A percentile compares a stretch with the other conserved stretches of the same genome.
phyloP scores from a whole-genome alignment of 1,284 basidiomycete genomes.

The Phellopilus nigrolimitatus region DNA sequence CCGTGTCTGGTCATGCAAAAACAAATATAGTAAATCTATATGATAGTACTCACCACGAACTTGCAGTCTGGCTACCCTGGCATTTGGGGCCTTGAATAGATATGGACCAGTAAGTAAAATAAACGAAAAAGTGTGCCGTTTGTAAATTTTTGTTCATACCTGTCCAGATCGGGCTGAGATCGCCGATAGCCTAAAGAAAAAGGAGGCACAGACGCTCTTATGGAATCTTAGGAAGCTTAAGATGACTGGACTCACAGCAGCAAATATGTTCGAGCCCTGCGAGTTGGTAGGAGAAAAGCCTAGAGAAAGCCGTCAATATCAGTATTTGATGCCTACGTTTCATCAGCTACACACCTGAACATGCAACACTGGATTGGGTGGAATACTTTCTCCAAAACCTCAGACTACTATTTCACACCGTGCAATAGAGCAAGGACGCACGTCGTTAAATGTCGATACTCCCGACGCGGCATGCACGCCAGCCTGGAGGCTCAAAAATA shows the following conservation, averaged over 20 bases:
- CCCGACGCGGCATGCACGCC: neutral
- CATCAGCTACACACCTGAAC: neutral
- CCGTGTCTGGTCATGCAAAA: neutral
- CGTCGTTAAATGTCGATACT: slow-evolving; percentile 2
- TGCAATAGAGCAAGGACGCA: neutral
- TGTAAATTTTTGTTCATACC: neutral
- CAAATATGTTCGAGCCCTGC: slow-evolving; percentile 1
- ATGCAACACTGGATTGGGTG: neutral
- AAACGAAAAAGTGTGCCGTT: neutral
- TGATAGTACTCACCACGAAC: too few relatives aligned
- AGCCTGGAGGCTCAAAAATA: neutral
- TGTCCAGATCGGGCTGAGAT: slow-evolving; percentile 1
- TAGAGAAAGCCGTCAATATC: neutral
- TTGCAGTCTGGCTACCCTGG: too few relatives aligned
- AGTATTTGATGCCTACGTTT: neutral
- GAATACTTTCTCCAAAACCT: neutral
- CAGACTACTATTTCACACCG: neutral
- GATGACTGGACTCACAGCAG: neutral
- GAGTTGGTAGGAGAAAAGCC: neutral
- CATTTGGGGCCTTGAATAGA: too few relatives aligned
- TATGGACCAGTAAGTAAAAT: too few relatives aligned
- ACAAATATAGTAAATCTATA: neutral
- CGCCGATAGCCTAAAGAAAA: neutral
- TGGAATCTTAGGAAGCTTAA: neutral
- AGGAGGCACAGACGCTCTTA: neutral